Conservation (phyloP, 805 yeast species). For the Ogataea dorogensis region DNA sequence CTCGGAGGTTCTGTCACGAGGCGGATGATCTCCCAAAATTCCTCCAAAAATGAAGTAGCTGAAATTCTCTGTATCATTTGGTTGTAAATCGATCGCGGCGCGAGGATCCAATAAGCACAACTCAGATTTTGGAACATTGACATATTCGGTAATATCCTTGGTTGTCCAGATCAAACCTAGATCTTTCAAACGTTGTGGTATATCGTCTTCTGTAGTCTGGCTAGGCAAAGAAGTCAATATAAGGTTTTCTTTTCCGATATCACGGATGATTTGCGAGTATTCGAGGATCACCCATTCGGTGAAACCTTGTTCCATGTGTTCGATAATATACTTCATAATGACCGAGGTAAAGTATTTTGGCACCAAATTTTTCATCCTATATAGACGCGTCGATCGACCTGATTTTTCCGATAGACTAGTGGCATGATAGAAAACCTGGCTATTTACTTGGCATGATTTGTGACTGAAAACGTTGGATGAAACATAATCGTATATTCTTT, state of each 20-base stretch:
- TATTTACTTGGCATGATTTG: no score
- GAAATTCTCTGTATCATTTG: constrained; percentile 62
- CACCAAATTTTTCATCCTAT: neutral
- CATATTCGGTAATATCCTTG: constrained; percentile 58
- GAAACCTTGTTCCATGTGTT: constrained; percentile 97
- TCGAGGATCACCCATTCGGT: constrained; percentile 94
- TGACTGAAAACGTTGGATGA: no score
- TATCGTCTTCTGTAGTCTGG: constrained; percentile 55
- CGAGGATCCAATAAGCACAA: constrained; percentile 90
- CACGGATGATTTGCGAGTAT: constrained; percentile 76
- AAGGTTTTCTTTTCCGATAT: constrained; percentile 76
- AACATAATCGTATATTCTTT: no score
- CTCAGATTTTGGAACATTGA: constrained; percentile 44
- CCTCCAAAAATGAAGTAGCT: constrained; percentile 97
- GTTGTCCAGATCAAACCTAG: constrained; percentile 82
- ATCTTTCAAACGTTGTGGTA: constrained; percentile 58
- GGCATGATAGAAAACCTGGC: no score
- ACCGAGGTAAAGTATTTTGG: neutral
- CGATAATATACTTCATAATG: constrained; percentile 84
- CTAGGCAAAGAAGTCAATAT: constrained; percentile 73
- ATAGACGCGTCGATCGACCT: constrained; percentile 10
- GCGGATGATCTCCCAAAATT: constrained; percentile 90
- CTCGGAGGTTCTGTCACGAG: constrained; percentile 91
- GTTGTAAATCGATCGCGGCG: constrained; percentile 70
- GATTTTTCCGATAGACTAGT: no score